A percentile compares a stretch with the other conserved stretches of the same genome.
Evolutionary conservation across 2,329 filamentous ascomycete genomes (phyloP).

Genomic region (Talaromyces marneffei): DNA sequence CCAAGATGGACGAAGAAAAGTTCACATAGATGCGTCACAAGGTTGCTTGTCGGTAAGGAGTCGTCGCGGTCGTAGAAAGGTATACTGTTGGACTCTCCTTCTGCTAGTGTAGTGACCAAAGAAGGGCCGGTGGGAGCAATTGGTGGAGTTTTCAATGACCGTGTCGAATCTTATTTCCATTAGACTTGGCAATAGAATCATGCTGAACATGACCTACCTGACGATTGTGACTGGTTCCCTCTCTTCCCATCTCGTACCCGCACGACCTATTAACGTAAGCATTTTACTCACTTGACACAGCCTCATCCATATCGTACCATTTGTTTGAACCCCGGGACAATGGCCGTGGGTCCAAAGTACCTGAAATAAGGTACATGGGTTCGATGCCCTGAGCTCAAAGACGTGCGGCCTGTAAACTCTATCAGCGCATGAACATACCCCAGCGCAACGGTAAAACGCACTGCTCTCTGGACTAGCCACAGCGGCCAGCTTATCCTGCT

Average conservation of each 20-base stretch:
- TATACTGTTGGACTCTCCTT: slow-evolving; percentile 39
- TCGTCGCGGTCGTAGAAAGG: slow-evolving; percentile 75
- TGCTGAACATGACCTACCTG: slow-evolving; percentile 23
- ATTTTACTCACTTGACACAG: not conserved
- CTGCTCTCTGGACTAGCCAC: slow-evolving; percentile 35
- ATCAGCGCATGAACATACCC: not conserved
- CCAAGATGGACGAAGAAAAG: slow-evolving; percentile 77
- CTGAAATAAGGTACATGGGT: slow-evolving; percentile 73
- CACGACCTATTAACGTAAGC: slow-evolving; percentile 40
- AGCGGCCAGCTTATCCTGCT: slow-evolving; percentile 18
- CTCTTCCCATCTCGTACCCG: slow-evolving; percentile 53
- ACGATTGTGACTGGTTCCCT: slow-evolving; percentile 36
- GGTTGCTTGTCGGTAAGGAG: slow-evolving; percentile 61
- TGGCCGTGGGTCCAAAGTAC: slow-evolving; percentile 85
- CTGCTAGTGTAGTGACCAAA: slow-evolving; percentile 17
- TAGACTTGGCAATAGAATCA: not conserved
- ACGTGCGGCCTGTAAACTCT: slow-evolving; percentile 30
- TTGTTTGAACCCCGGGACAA: slow-evolving; percentile 86
- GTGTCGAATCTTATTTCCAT: slow-evolving; percentile 28
- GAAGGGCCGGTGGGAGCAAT: slow-evolving; percentile 19
- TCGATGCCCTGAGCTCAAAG: slow-evolving; percentile 31
- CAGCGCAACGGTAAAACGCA: slow-evolving; percentile 18
- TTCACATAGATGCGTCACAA: slow-evolving; percentile 71
- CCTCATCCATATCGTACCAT: slow-evolving; percentile 56
- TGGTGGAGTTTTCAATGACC: slow-evolving; percentile 32